These are phyloP conservation scores for Aspergillus vadensis DNA, from an alignment of 2,329 filamentous ascomycete genomes.

Conservation along the genomic window DNA sequence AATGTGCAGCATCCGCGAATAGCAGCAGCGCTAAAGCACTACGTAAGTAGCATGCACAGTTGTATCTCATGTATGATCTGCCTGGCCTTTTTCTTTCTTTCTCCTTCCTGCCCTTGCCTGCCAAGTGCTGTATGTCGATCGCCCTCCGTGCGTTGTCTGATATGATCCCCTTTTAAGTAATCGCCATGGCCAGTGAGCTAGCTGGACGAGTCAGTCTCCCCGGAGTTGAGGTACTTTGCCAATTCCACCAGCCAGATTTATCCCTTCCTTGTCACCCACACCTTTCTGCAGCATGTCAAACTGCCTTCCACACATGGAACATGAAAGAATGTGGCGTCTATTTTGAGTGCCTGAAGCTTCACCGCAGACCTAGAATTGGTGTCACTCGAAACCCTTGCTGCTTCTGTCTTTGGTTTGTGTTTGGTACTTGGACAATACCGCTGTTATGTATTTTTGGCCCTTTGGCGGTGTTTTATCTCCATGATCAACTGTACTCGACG, in stretches of 20 bases:
- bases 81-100: neutral
- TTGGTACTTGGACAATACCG: too few species aligned
- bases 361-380: slow-evolving; percentile 4
- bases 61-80: neutral
- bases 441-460: neutral
- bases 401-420: neutral
- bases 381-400: slow-evolving; percentile 12
- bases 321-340: slow-evolving; percentile 8
- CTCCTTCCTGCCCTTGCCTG: slow-evolving; percentile 8
- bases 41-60: neutral
- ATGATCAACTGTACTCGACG: neutral
- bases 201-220: neutral
- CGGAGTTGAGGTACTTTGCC: too few species aligned
- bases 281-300: slow-evolving; percentile 6
- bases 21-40: neutral
- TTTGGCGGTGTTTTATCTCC: neutral
- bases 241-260: neutral
- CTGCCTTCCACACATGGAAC: slow-evolving; percentile 11
- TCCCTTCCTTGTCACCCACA: slow-evolving; percentile 3
- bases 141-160: neutral
- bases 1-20: neutral
- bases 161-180: neutral
- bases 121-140: slow-evolving; percentile 7
- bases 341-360: slow-evolving; percentile 9
- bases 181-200: neutral